A percentile compares a stretch with the other conserved stretches of the same genome.
phyloP scores from a whole-genome alignment of 768 basidiomycete genomes.

The Postia placenta region DNA sequence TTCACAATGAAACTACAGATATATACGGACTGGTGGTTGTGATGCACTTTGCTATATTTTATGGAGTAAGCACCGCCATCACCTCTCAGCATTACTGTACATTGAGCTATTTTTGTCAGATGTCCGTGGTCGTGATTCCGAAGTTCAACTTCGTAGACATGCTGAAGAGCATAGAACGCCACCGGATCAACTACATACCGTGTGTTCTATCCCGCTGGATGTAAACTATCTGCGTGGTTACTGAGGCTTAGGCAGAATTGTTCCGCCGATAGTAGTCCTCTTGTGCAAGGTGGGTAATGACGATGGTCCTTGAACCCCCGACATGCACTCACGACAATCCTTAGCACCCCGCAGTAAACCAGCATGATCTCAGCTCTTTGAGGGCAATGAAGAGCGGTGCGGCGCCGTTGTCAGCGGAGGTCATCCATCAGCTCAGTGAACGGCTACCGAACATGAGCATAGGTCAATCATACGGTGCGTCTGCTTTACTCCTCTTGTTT shows the following conservation, averaged over 20 bases:
- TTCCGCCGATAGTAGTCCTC: conserved; percentile 31
- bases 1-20: conserved; percentile 36
- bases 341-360: conserved; percentile 34
- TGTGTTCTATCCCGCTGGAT: neutral
- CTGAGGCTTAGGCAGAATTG: conserved; percentile 22
- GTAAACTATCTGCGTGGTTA: neutral
- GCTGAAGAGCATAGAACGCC: conserved; percentile 29
- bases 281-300: conserved; percentile 26
- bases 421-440: conserved; percentile 39
- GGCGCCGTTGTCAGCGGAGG: conserved; percentile 49
- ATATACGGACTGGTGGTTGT: conserved; percentile 32
- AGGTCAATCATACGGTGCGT: conserved; percentile 53
- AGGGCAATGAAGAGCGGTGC: conserved; percentile 41
- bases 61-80: conserved; percentile 18
- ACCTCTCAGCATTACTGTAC: no score
- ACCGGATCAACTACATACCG: conserved; percentile 29
- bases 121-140: conserved; percentile 26
- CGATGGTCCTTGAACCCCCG: no score
- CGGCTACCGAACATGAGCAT: conserved; percentile 45
- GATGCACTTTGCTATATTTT: conserved; percentile 24
- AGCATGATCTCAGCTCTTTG: conserved; percentile 35
- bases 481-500: neutral
- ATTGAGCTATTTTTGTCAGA: conserved; percentile 10
- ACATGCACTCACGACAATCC: no score
- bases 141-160: conserved; percentile 28